phyloP scores from a whole-genome alignment of 352 stramenopile species.

The Peronospora destructor region DNA sequence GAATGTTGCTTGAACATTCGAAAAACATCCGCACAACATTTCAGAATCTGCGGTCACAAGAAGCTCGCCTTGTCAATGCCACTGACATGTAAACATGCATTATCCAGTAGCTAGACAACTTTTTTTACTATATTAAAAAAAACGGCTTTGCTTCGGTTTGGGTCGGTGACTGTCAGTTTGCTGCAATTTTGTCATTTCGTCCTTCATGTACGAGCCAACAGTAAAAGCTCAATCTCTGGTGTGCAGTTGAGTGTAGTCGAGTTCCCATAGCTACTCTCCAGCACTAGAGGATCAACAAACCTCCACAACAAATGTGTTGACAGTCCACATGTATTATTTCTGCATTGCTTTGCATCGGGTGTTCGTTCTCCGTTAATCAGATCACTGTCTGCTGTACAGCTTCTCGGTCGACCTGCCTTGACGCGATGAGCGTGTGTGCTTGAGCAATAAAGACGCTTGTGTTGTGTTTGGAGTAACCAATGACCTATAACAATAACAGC shows the following conservation, averaged over 20 bases:
- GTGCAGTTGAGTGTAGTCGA: constrained; percentile 3
- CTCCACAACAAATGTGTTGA: background rate
- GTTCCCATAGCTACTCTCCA: constrained; percentile 9
- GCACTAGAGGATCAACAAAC: constrained; percentile 23
- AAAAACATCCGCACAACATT: constrained; percentile 1
- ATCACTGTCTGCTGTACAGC: constrained; percentile 66
- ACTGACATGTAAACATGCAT: no score
- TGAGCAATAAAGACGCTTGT: constrained; percentile 71
- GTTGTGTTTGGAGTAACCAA: constrained; percentile 56
- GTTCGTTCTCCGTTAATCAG: background rate
- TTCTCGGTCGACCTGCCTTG: constrained; percentile 62
- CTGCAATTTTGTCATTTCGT: constrained; percentile 19
- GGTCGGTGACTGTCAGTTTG: constrained; percentile 19
- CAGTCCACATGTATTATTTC: background rate
- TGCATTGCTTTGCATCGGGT: background rate
- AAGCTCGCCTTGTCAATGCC: no score
- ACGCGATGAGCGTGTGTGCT: constrained; percentile 73
- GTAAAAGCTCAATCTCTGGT: constrained; percentile 27
- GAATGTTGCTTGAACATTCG: background rate
- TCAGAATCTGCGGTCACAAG: background rate
- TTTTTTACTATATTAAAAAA: background rate
- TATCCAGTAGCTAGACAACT: background rate
- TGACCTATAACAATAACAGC: constrained; percentile 27
- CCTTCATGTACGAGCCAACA: constrained; percentile 30
- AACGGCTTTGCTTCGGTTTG: constrained; percentile 31